A percentile compares a stretch with the other conserved stretches of the same genome.
phyloP scores from a whole-genome alignment of 306 rosid genomes.

The Vicia sativa region DNA sequence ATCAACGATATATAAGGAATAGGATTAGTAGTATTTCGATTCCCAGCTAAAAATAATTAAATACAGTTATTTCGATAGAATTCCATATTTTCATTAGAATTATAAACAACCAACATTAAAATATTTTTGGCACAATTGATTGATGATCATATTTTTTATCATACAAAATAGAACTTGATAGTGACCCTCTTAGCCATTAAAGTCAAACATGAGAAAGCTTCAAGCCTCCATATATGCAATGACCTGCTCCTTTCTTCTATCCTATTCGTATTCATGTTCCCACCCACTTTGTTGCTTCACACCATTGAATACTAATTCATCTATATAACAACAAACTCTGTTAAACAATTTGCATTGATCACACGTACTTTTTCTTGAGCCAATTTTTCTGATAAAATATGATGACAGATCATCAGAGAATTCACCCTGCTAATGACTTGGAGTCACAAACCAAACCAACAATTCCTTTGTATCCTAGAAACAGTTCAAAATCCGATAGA shows the following conservation, averaged over 20 bases:
- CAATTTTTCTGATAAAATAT: conserved; percentile 5
- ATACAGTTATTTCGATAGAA: not conserved
- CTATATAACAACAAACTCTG: conserved; percentile 23
- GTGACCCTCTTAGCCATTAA: conserved; percentile 37
- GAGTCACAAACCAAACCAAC: conserved; percentile 58
- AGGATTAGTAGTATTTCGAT: not conserved
- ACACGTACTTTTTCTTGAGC: not conserved
- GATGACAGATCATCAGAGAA: conserved; percentile 50
- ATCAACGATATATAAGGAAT: conserved; percentile 12
- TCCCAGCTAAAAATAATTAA: conserved; percentile 2
- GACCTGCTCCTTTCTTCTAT: conserved; percentile 32
- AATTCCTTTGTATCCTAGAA: conserved; percentile 57
- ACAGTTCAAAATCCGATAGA: conserved; percentile 54
- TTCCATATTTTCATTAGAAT: not conserved
- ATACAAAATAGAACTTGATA: conserved; percentile 19
- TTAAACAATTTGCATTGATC: conserved; percentile 16
- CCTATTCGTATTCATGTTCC: conserved; percentile 25
- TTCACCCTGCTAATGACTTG: conserved; percentile 68
- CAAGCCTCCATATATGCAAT: conserved; percentile 4
- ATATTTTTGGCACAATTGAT: conserved; percentile 25
- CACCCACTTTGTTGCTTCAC: conserved; percentile 25
- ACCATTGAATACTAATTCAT: not conserved
- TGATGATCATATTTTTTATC: conserved; percentile 3
- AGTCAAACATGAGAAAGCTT: conserved; percentile 49
- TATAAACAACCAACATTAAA: conserved; percentile 30